Conservation (phyloP, 768 basidiomycete genomes). For the Suillus cothurnatus region DNA sequence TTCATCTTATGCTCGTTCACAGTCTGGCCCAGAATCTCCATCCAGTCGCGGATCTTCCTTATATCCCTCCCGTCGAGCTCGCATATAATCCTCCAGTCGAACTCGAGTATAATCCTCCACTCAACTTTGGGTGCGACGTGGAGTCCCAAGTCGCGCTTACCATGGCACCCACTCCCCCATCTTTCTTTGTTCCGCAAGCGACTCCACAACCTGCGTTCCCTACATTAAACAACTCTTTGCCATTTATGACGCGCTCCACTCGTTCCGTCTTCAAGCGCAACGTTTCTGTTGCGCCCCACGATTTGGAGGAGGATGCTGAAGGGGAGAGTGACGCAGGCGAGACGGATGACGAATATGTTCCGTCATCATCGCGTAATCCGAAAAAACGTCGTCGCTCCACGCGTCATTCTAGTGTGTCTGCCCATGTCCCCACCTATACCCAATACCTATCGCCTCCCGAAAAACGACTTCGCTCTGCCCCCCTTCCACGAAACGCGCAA, state of each 20-base stretch:
- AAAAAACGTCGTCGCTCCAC: slow-evolving; percentile 35
- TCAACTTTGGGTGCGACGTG: slow-evolving; percentile 1
- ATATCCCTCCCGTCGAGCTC: slow-evolving; percentile 13
- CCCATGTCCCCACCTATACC: background rate
- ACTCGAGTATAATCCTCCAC: slow-evolving; percentile 8
- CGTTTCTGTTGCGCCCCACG: slow-evolving; percentile 6
- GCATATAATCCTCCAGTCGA: slow-evolving; percentile 12
- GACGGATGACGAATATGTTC: slow-evolving; percentile 48
- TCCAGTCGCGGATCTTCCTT: slow-evolving; percentile 14
- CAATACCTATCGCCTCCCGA: slow-evolving; percentile 5
- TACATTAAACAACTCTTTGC: slow-evolving; percentile 4
- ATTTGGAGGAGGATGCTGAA: slow-evolving; percentile 33
- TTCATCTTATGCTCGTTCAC: slow-evolving; percentile 16
- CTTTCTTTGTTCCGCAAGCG: background rate
- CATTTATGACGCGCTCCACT: slow-evolving; percentile 18
- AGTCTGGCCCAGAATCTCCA: slow-evolving; percentile 21
- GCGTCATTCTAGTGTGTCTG: slow-evolving; percentile 4
- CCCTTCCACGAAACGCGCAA: slow-evolving; percentile 51
- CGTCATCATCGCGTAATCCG: slow-evolving; percentile 37
- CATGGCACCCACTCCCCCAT: background rate
- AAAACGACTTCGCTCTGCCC: slow-evolving; percentile 36
- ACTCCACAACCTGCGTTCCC: background rate
- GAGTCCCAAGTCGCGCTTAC: background rate
- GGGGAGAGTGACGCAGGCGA: slow-evolving; percentile 42
- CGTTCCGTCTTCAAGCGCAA: slow-evolving; percentile 12